Percentiles rank a stretch among this genome's conserved stretches.
Conservation (phyloP, 2,329 filamentous ascomycete genomes). For the Venturia effusa region DNA sequence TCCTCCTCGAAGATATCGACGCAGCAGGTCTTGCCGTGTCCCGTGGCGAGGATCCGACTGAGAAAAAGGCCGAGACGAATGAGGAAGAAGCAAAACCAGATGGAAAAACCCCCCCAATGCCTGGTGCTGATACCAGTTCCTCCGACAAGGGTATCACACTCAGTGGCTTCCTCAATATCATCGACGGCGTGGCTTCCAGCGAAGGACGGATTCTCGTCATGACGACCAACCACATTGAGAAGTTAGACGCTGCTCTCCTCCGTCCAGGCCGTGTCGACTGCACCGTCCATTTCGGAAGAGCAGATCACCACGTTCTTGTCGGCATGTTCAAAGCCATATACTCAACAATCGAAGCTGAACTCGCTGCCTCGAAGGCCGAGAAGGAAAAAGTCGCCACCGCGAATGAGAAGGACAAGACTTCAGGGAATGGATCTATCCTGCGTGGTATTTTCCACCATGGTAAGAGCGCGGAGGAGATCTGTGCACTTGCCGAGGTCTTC, state of each 20-base stretch:
- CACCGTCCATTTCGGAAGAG: conserved; percentile 13
- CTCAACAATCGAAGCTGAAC: conserved; percentile 7
- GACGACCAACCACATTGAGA: conserved; percentile 19
- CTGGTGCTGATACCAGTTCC: not conserved
- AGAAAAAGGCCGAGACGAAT: not conserved
- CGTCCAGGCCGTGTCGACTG: conserved; percentile 18
- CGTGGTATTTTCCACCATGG: conserved; percentile 4
- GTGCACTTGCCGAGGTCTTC: conserved; percentile 18
- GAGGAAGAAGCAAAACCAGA: not conserved
- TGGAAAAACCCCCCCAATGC: not conserved
- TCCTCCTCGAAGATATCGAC: conserved; percentile 68
- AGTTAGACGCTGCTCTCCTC: conserved; percentile 17
- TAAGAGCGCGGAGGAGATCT: conserved; percentile 13
- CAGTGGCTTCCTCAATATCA: conserved; percentile 18
- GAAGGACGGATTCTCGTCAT: conserved; percentile 21
- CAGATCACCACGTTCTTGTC: not conserved
- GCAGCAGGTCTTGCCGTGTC: conserved; percentile 1
- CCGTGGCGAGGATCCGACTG: not conserved
- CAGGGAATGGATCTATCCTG: not conserved
- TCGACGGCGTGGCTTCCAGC: conserved; percentile 16
- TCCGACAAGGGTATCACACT: not conserved
- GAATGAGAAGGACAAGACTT: not conserved
- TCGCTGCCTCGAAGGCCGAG: not conserved
- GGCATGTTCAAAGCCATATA: conserved; percentile 8
- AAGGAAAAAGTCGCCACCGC: not conserved